Base-by-base conservation (phyloP, 352 stramenopile genomes). In the Phytophthora nicotianae region DNA sequence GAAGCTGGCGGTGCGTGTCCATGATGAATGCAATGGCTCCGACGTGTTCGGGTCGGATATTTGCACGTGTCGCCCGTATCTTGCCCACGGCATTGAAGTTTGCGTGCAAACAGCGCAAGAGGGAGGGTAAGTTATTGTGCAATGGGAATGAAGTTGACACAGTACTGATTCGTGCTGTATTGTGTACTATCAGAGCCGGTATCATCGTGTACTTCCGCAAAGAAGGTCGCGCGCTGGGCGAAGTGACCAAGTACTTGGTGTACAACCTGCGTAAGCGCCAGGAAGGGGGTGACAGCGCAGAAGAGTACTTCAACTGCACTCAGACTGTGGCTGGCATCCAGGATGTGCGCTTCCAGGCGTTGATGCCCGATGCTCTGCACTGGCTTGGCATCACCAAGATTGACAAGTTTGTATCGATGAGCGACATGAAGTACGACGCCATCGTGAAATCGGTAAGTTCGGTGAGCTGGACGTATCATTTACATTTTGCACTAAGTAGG, bases 371-470 rank as follows among this genome's bases (percentile, higher is more conserved):
- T 82, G 93, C 96, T 1, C 77, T 99, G n/a, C 97, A 99, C 76
- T 99, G 97, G 91, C 86, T 99, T 20, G 97, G 97, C 49, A 98
- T 96, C 62, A 96, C 77, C 14, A 96, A 94, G 74, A 96, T 96
- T 56, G 88, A 98, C 80, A 86, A 91, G 59, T 98, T 98, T 52
- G 91, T 98, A 43, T 98, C 91, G 47, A 99, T 99, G 97, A 98
- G 88, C 65, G 97, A 99, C 82, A 99, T 99, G 97, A 99, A 99
- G 73, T 99, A 99, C 84, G 95, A 99, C 66, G 97, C 97, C 35
- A 99, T 99, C 68, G 92, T 99, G 10, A 95, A 87, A 10, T 98
- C 97, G 65, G 89, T 95, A 79, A 41, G 81, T 70, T 14, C 16
- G 14, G 2, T n/a, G n/a, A n/a, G n/a, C n/a, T n/a, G n/a, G n/a